Evolutionary conservation across 2,329 filamentous ascomycete genomes (phyloP), one percentile per base, ranked within the genome.

Genomic region (Botrytis byssoidea): DNA sequence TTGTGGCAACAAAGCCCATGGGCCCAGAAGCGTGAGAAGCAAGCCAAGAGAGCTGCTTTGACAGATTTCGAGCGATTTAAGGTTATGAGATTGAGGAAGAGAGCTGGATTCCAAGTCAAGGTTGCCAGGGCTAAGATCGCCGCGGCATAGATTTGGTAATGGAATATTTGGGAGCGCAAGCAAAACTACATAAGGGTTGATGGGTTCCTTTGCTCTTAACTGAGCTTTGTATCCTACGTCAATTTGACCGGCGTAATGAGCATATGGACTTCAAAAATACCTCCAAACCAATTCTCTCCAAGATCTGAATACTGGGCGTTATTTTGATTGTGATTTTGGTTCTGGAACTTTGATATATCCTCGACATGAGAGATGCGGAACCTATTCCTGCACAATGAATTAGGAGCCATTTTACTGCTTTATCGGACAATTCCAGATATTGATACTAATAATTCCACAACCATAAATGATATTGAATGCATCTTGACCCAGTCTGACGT

Each of bases 21-120:
- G 91, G 94, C 95, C 83, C 96, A 99, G 93, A 95, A 94, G 90
- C 91, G 93, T 84, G 90, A 91, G 81, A 92, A 93, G 87, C 89
- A 90, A 82, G 89, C 93, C 86, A 92, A 93, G 88, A 93, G 96
- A 89, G 92, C 92, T 88, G 90, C 90, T 83, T 89, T 99, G 80
- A 97, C 92, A 86, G 96, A 99, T 90, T 99, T 99, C 84, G 96
- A 99, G 89, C 92, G 96, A 86, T 99, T 98, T 94, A 98, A 99
- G 93, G 96, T 98, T 82, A 89, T 98, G 91, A 92, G 95, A 86
- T 89, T 98, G 87, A 97, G 95, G 92, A 99, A 99, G 92, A 95
- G 98, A 92, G 93, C 95, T 85, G 93, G 95, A 85, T 98, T 97
- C 88, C 95, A 98, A 90, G 92, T 97, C 87, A 92, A 92, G 88